Evolutionary conservation across 352 stramenopile species (phyloP).

Genomic region (Globisporangium iwayamae): DNA sequence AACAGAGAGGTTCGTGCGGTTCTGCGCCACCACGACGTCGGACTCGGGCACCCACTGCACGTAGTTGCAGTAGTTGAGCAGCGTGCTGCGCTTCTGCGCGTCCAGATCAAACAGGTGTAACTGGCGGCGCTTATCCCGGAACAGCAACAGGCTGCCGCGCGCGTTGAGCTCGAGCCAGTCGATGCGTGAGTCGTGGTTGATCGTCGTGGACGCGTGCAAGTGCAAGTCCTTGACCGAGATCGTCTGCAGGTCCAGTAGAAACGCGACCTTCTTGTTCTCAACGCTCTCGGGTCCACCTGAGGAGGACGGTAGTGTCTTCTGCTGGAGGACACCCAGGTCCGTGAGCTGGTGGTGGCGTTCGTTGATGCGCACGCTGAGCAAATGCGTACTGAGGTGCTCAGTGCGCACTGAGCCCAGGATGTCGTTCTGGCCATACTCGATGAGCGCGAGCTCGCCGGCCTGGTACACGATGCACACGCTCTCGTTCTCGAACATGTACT

Average conservation of each 20-base stretch:
- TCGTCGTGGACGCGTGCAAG: constrained; percentile 70
- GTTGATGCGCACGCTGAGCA: constrained; percentile 93
- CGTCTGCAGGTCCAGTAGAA: constrained; percentile 91
- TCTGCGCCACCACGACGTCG: constrained; percentile 94
- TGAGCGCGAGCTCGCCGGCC: constrained; percentile 89
- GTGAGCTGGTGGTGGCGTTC: constrained; percentile 50
- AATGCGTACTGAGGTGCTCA: constrained; percentile 88
- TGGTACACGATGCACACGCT: constrained; percentile 90
- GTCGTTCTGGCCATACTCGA: constrained; percentile 94
- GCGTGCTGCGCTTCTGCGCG: constrained; percentile 76
- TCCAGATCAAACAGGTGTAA: constrained; percentile 92
- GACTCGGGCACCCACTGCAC: constrained; percentile 96
- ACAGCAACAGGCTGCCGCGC: constrained; percentile 88
- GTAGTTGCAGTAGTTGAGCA: constrained; percentile 95
- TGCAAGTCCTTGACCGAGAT: constrained; percentile 88
- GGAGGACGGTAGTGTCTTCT: constrained; percentile 20
- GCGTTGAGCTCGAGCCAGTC: constrained; percentile 95
- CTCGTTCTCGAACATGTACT: constrained; percentile 95
- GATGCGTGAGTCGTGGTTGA: constrained; percentile 90
- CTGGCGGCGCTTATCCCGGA: constrained; percentile 90
- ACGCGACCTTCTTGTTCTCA: constrained; percentile 94
- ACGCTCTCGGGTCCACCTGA: constrained; percentile 21
- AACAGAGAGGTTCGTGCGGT: constrained; percentile 88
- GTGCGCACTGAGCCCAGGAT: constrained; percentile 89
- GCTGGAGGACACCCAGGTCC: constrained; percentile 24